Evolutionary conservation across 2,329 filamentous ascomycete species (phyloP).

Genomic region (Fonsecaea pedrosoi): DNA sequence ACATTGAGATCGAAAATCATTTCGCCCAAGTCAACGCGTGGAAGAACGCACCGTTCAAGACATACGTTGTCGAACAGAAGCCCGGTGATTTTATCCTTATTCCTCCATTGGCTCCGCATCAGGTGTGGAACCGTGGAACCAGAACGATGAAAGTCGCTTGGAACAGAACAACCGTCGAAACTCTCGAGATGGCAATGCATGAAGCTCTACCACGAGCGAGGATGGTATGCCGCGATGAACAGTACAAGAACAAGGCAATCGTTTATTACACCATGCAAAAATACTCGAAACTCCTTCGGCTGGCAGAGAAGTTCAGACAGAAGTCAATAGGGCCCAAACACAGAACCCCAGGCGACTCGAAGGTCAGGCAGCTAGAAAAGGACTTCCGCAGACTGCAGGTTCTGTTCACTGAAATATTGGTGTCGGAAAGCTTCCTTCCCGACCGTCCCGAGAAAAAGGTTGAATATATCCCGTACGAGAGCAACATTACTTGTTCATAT

Average conservation of each 20-base stretch:
- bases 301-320: conserved; percentile 63
- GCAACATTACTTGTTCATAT: conserved; percentile 93
- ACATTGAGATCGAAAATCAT: conserved; percentile 95
- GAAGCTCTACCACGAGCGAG: conserved; percentile 89
- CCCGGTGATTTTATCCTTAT: conserved; percentile 92
- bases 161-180: conserved; percentile 94
- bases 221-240: conserved; percentile 93
- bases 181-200: conserved; percentile 80
- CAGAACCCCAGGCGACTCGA: conserved; percentile 51
- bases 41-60: conserved; percentile 91
- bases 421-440: conserved; percentile 83
- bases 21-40: conserved; percentile 95
- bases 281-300: conserved; percentile 68
- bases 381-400: conserved; percentile 83
- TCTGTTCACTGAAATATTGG: conserved; percentile 77
- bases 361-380: conserved; percentile 73
- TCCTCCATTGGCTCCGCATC: conserved; percentile 89
- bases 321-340: conserved; percentile 45
- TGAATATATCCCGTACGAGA: conserved; percentile 82
- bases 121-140: conserved; percentile 97
- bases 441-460: conserved; percentile 66
- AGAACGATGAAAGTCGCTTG: conserved; percentile 97
- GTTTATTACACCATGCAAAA: conserved; percentile 85
- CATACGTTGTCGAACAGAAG: conserved; percentile 89
- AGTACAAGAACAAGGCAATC: conserved; percentile 98